Percentiles rank a stretch among this genome's conserved stretches.
phyloP scores from a whole-genome alignment of 257 asterid species.

The Solanum boliviense region DNA sequence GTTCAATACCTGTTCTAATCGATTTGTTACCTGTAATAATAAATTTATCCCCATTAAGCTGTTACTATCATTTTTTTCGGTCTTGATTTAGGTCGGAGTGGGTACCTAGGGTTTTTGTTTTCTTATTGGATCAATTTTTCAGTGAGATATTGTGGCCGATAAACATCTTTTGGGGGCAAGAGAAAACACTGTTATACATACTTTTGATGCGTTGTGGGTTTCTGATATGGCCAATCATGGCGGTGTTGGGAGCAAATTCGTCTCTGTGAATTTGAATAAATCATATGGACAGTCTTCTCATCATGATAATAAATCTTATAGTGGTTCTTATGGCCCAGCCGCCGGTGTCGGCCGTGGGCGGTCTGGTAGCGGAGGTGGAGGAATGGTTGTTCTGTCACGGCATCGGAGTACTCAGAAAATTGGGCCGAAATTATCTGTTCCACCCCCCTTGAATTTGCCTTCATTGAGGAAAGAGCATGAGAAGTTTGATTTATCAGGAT shows the following conservation, averaged over 20 bases:
- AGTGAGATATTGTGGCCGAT: neutral
- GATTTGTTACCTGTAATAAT: constrained; percentile 4
- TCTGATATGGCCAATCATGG: constrained; percentile 84
- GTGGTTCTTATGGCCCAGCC: constrained; percentile 51
- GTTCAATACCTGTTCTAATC: neutral
- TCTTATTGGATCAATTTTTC: neutral
- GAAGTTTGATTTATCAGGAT: constrained; percentile 53
- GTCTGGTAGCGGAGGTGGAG: constrained; percentile 57
- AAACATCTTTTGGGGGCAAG: constrained; percentile 17
- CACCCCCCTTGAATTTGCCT: constrained; percentile 95
- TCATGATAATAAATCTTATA: constrained; percentile 35
- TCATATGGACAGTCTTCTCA: constrained; percentile 71
- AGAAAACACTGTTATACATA: constrained; percentile 22
- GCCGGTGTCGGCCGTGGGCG: constrained; percentile 39
- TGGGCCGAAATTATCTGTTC: constrained; percentile 75
- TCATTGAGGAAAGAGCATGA: constrained; percentile 93
- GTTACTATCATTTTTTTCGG: neutral
- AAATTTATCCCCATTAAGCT: neutral
- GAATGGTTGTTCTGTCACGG: constrained; percentile 86
- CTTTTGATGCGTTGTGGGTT: constrained; percentile 65
- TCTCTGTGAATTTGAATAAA: constrained; percentile 73
- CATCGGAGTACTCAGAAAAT: constrained; percentile 46
- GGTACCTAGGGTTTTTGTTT: constrained; percentile 28
- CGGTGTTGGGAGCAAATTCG: constrained; percentile 53
- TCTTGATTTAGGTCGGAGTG: neutral